A percentile compares a stretch with the other conserved stretches of the same genome.
phyloP scores from a whole-genome alignment of 2,329 filamentous ascomycete genomes.

The Diaporthe australafricana region DNA sequence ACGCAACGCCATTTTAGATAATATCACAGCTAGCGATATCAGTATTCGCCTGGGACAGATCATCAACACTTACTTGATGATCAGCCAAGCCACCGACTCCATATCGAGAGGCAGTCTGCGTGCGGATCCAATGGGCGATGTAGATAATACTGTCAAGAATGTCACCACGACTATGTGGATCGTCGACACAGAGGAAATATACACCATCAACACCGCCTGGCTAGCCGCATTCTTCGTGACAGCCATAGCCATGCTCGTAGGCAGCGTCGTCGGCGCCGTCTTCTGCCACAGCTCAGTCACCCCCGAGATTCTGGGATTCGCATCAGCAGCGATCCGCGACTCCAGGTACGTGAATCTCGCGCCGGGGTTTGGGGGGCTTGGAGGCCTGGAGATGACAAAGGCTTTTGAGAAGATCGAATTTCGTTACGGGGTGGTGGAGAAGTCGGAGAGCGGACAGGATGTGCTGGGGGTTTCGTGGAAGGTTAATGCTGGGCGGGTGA shows the following conservation, averaged over 20 bases:
- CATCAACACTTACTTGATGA: neutral
- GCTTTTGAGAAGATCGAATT: neutral
- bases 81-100: neutral
- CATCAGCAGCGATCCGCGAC: neutral
- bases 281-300: neutral
- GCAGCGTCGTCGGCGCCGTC: neutral
- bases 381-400: neutral
- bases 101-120: neutral
- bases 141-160: too few relatives aligned
- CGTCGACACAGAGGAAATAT: neutral
- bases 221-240: neutral
- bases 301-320: neutral
- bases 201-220: neutral
- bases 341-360: neutral
- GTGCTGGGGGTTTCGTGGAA: neutral
- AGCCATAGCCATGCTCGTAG: neutral
- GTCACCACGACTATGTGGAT: neutral
- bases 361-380: neutral
- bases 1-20: neutral
- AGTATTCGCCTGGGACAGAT: neutral
- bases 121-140: too few relatives aligned
- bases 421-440: neutral
- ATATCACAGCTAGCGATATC: neutral
- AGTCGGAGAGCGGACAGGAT: neutral
- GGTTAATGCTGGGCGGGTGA: neutral